A percentile compares a stretch with the other conserved stretches of the same genome.
These are phyloP conservation scores for Fraxinus cuspidata DNA, from an alignment of 257 asterid species.

Conservation along the genomic window DNA sequence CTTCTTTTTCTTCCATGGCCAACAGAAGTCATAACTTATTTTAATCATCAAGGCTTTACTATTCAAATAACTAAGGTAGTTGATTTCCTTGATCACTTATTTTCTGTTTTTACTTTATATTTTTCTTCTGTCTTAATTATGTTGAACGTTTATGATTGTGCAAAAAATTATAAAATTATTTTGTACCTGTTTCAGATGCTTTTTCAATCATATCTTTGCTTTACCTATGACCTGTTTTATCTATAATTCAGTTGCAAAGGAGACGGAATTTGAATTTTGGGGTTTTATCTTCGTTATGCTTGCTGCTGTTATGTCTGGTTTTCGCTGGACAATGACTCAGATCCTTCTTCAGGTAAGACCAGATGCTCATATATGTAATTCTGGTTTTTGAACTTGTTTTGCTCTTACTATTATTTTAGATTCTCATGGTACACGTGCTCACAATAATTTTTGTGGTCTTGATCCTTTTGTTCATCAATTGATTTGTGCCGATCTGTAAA, in stretches of 20 bases:
- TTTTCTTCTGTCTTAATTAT: not conserved
- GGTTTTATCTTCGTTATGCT: constrained; percentile 93
- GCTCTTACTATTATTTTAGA: constrained; percentile 11
- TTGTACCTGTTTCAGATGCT: not conserved
- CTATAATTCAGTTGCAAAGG: constrained; percentile 79
- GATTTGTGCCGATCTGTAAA: constrained; percentile 44
- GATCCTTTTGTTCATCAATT: constrained; percentile 34
- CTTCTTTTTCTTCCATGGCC: not conserved
- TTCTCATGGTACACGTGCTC: constrained; percentile 25
- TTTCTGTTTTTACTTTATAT: not conserved
- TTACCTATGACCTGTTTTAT: constrained; percentile 25
- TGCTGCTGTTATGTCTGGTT: constrained; percentile 99
- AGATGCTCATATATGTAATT: constrained; percentile 18
- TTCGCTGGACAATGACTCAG: constrained; percentile 99
- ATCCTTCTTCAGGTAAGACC: constrained; percentile 92
- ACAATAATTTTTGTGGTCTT: constrained; percentile 28
- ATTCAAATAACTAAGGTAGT: not conserved
- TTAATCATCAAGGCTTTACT: not conserved
- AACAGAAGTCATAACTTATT: not conserved
- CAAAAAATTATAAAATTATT: not conserved
- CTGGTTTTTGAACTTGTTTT: constrained; percentile 21
- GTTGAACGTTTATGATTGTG: not conserved
- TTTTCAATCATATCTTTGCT: not conserved
- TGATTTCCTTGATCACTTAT: not conserved
- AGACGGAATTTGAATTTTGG: constrained; percentile 94